These are phyloP conservation scores for Mycena polygramma DNA, from an alignment of 768 basidiomycete genomes.

Conservation along the genomic window DNA sequence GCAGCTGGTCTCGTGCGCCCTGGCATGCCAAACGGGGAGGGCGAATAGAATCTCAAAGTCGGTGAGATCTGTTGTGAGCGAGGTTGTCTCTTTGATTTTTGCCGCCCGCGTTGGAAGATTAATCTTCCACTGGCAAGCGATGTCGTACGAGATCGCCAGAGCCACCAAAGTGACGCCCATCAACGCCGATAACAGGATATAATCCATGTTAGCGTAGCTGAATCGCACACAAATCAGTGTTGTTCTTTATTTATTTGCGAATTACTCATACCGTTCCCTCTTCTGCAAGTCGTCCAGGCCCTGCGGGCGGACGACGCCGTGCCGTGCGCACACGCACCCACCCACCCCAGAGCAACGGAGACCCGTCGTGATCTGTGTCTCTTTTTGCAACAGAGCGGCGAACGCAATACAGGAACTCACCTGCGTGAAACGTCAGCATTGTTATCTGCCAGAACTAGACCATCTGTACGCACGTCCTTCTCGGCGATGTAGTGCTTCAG, in stretches of 20 bases:
- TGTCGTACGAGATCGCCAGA: constrained; percentile 6
- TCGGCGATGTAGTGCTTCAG: not conserved
- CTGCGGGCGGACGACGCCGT: constrained; percentile 31
- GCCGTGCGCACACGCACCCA: constrained; percentile 32
- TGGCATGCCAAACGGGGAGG: constrained; percentile 11
- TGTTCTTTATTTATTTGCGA: too few species aligned
- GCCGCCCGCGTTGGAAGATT: not conserved
- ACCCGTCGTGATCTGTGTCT: constrained; percentile 30
- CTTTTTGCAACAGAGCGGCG: constrained; percentile 18
- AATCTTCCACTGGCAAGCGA: constrained; percentile 15
- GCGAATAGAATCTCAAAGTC: not conserved
- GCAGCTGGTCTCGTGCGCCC: constrained; percentile 1
- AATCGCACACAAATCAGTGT: not conserved
- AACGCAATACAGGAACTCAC: constrained; percentile 37
- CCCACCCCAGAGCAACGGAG: constrained; percentile 30
- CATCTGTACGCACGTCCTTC: not conserved
- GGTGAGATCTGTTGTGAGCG: not conserved
- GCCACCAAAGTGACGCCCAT: not conserved
- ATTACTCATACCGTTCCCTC: constrained; percentile 38
- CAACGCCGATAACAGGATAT: not conserved
- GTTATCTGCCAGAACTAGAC: too few species aligned
- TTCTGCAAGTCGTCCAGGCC: constrained; percentile 38
- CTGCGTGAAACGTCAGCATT: not conserved
- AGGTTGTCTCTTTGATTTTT: not conserved
- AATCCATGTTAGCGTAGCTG: constrained; percentile 35